phyloP scores from a whole-genome alignment of 2,329 filamentous ascomycete species.

The Pseudogymnoascus sp. region DNA sequence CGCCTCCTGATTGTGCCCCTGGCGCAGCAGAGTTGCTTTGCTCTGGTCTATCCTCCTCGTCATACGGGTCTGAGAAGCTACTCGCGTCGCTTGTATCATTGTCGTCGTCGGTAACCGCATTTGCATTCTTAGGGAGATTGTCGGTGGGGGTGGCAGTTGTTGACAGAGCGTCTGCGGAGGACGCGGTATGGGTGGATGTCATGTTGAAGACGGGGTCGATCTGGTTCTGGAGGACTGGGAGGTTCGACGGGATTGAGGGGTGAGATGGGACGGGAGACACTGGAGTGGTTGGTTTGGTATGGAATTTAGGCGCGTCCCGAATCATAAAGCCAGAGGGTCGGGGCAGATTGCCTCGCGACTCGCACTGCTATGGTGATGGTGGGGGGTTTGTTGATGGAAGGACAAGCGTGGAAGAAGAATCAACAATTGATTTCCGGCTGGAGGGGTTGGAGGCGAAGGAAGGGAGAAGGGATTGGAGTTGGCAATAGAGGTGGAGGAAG shows the following conservation, averaged over 20 bases:
- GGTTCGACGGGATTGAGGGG: slow-evolving; percentile 59
- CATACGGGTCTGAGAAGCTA: slow-evolving; percentile 27
- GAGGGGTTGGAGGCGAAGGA: neutral
- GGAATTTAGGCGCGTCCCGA: slow-evolving; percentile 48
- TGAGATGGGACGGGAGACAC: slow-evolving; percentile 65
- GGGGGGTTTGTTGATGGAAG: neutral
- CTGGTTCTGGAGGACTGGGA: slow-evolving; percentile 63
- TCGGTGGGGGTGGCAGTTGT: slow-evolving; percentile 14
- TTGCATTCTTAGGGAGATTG: slow-evolving; percentile 12
- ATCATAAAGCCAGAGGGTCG: slow-evolving; percentile 17
- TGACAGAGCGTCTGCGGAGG: slow-evolving; percentile 19
- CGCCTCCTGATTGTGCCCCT: slow-evolving; percentile 16
- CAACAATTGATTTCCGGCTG: slow-evolving; percentile 2
- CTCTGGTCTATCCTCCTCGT: slow-evolving; percentile 16
- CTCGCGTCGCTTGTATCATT: slow-evolving; percentile 23
- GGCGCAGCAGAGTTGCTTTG: slow-evolving; percentile 10
- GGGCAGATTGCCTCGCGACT: neutral
- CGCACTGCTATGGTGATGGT: neutral
- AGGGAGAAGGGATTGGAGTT: slow-evolving; percentile 2
- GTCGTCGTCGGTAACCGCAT: slow-evolving; percentile 12
- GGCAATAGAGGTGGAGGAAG: neutral
- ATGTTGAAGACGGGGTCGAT: slow-evolving; percentile 67
- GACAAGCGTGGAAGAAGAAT: neutral
- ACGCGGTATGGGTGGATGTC: slow-evolving; percentile 49
- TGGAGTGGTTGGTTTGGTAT: slow-evolving; percentile 59